Evolutionary conservation across 305 asterid genomes (phyloP).

Genomic region (Stenogyne calaminthoides): DNA sequence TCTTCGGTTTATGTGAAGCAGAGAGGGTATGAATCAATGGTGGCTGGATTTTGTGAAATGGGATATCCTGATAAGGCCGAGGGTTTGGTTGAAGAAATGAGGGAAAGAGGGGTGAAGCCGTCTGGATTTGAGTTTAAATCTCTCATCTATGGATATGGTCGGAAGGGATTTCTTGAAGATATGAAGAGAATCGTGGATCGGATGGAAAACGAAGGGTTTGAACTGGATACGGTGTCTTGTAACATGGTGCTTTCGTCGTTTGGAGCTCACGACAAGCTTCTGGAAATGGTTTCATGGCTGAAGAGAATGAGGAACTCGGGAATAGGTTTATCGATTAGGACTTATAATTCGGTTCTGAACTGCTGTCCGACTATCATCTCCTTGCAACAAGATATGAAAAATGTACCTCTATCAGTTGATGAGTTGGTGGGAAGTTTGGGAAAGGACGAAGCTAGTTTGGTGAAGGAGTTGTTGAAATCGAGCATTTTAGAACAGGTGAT

Average conservation of each 20-base stretch:
- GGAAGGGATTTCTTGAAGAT: conserved; percentile 62
- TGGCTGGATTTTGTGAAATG: conserved; percentile 57
- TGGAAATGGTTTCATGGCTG: conserved; percentile 65
- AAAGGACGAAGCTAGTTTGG: conserved; percentile 51
- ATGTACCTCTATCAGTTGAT: conserved; percentile 52
- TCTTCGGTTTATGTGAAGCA: conserved; percentile 60
- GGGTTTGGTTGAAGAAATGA: conserved; percentile 66
- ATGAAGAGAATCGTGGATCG: conserved; percentile 59
- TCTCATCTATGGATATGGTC: conserved; percentile 77
- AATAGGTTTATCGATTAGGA: conserved; percentile 56
- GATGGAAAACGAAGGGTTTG: conserved; percentile 66
- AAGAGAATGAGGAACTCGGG: conserved; percentile 56
- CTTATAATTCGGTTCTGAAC: conserved; percentile 76
- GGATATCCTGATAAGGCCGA: conserved; percentile 74
- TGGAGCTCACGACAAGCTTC: conserved; percentile 60
- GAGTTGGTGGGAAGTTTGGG: conserved; percentile 49
- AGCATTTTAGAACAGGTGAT: conserved; percentile 51
- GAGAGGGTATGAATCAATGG: conserved; percentile 67
- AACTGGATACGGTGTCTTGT: conserved; percentile 67
- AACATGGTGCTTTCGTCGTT: conserved; percentile 84
- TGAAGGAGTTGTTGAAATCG: conserved; percentile 56
- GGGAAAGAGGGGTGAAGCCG: conserved; percentile 50
- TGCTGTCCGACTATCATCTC: conserved; percentile 56
- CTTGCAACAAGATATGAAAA: conserved; percentile 53
- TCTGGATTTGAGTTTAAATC: conserved; percentile 62